Conservation (phyloP, 768 basidiomycete genomes). For the Naganishia kalamii region DNA sequence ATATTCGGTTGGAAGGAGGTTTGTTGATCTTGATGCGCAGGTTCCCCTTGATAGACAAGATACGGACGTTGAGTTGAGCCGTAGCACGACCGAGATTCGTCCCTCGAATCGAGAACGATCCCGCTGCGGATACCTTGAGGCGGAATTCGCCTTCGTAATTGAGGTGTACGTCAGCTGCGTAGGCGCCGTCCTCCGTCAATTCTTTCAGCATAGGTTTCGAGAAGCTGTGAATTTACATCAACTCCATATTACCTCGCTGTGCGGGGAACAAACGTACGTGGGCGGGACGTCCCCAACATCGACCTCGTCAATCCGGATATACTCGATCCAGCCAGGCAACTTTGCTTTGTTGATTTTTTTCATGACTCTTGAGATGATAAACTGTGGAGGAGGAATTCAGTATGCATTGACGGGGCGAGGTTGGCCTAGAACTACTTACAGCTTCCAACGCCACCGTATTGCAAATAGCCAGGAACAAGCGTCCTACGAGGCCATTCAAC, state of each 20-base stretch:
- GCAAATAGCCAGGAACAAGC: slow-evolving; percentile 87
- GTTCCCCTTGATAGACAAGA: slow-evolving; percentile 87
- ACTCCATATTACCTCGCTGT: background rate
- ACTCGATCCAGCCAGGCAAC: slow-evolving; percentile 74
- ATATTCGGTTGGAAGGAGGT: slow-evolving; percentile 91
- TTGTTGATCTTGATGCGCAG: slow-evolving; percentile 73
- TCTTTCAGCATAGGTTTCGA: slow-evolving; percentile 99
- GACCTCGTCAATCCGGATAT: slow-evolving; percentile 80
- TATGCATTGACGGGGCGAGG: background rate
- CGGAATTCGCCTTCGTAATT: slow-evolving; percentile 64
- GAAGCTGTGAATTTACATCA: slow-evolving; percentile 51
- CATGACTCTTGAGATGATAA: slow-evolving; percentile 81
- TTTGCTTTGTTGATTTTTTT: slow-evolving; percentile 90
- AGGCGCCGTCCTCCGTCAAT: slow-evolving; percentile 87
- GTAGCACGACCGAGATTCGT: slow-evolving; percentile 57
- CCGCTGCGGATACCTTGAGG: slow-evolving; percentile 57
- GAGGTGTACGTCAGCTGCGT: slow-evolving; percentile 76
- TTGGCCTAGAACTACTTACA: slow-evolving; percentile 28
- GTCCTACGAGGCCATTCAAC: slow-evolving; percentile 89
- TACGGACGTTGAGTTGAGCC: slow-evolving; percentile 70
- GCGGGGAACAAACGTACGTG: slow-evolving; percentile 27
- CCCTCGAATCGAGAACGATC: slow-evolving; percentile 46
- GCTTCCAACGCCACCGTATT: slow-evolving; percentile 71
- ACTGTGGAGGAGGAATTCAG: slow-evolving; percentile 42
- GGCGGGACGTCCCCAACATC: slow-evolving; percentile 78